These are phyloP conservation scores for Bipolaris sorokiniana DNA, from an alignment of 2,329 filamentous ascomycete species.

Conservation along the genomic window DNA sequence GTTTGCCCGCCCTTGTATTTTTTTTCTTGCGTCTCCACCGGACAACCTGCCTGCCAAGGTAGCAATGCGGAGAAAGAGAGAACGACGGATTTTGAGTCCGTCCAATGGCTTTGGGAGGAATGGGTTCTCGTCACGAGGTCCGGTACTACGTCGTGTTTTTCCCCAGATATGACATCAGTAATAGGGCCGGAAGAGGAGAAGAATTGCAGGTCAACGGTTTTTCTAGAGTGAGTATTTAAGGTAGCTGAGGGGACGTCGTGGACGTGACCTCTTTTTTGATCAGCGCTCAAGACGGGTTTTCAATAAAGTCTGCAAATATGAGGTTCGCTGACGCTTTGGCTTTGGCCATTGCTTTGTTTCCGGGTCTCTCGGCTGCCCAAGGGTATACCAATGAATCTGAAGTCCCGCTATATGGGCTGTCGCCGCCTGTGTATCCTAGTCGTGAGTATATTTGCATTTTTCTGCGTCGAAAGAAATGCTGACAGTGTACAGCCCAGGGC, in stretches of 20 bases:
- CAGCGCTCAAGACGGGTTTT: not conserved
- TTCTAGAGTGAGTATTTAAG: not conserved
- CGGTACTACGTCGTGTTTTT: not conserved
- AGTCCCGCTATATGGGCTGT: conserved; percentile 37
- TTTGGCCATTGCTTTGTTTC: conserved; percentile 17
- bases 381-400: conserved; percentile 38
- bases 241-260: not conserved
- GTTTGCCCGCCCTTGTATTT: not conserved
- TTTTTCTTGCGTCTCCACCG: conserved; percentile 4
- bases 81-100: no score
- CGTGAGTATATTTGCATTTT: conserved; percentile 21
- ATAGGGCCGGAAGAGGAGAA: not conserved
- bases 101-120: no score
- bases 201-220: no score
- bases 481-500: conserved; percentile 24
- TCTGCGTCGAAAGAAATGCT: not conserved
- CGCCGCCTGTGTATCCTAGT: conserved; percentile 40
- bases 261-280: not conserved
- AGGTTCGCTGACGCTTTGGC: conserved; percentile 8
- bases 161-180: conserved; percentile 10
- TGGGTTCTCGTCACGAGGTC: conserved; percentile 18
- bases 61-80: conserved; percentile 16
- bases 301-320: conserved; percentile 11
- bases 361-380: conserved; percentile 18
- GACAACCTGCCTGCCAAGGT: conserved; percentile 24